Percentiles rank a stretch among this genome's conserved stretches.
Conservation (phyloP, 352 stramenopile genomes). For the Phytophthora colocasiae region DNA sequence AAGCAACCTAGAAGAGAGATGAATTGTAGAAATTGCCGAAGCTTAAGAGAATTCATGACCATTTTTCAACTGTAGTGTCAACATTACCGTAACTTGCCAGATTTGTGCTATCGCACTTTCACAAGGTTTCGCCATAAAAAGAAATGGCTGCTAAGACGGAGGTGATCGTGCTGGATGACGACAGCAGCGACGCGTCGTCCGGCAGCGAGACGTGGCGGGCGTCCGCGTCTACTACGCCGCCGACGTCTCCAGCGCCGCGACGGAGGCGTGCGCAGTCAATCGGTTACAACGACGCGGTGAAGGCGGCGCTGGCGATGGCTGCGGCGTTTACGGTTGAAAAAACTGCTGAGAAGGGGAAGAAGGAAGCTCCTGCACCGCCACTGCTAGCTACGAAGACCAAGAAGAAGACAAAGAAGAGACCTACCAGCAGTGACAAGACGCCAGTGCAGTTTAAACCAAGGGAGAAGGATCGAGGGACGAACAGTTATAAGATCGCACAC, state of each 20-base stretch:
- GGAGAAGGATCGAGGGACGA: conserved; percentile 5
- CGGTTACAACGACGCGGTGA: conserved; percentile 37
- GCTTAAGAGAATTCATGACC: not conserved
- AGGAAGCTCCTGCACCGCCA: conserved; percentile 8
- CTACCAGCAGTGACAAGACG: conserved; percentile 8
- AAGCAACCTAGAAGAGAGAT: not conserved
- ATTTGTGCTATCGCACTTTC: not conserved
- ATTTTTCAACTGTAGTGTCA: too few relatives aligned
- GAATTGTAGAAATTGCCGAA: not conserved
- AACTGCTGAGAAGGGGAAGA: conserved; percentile 14
- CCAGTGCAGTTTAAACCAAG: not conserved
- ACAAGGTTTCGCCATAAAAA: not conserved
- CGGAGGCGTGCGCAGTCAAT: conserved; percentile 16
- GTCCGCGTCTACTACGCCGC: conserved; percentile 13
- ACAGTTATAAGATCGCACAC: not conserved
- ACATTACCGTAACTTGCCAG: not conserved
- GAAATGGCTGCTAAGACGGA: conserved; percentile 19
- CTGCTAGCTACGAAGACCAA: conserved; percentile 21
- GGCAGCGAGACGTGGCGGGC: conserved; percentile 13
- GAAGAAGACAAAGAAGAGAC: conserved; percentile 6
- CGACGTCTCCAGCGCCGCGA: conserved; percentile 1
- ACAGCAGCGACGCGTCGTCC: conserved; percentile 38
- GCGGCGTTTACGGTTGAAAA: conserved; percentile 21
- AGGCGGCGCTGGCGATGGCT: conserved; percentile 40
- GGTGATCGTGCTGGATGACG: conserved; percentile 43